phyloP scores from a whole-genome alignment of 1,284 basidiomycete genomes.

The Puccinia hordei region DNA sequence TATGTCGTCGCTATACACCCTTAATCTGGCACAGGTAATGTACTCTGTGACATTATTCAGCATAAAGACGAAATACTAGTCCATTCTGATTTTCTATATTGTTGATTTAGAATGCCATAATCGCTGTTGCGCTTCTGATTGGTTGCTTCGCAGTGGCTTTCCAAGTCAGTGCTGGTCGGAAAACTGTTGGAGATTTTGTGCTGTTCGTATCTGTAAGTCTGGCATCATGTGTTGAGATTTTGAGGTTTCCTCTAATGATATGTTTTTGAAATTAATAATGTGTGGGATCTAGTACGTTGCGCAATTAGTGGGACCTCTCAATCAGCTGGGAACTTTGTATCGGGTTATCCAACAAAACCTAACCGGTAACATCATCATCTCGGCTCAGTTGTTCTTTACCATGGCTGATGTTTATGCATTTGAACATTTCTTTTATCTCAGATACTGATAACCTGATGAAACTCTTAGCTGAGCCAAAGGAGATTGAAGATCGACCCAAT shows the following conservation, averaged over 20 bases:
- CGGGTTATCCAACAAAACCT: constrained; percentile 62
- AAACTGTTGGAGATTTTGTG: constrained; percentile 57
- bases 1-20: constrained; percentile 71
- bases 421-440: background rate
- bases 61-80: constrained; percentile 1
- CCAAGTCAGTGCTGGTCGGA: constrained; percentile 65
- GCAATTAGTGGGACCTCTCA: constrained; percentile 52
- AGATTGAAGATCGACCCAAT: constrained; percentile 76
- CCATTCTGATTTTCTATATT: constrained; percentile 11
- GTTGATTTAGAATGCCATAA: constrained; percentile 60
- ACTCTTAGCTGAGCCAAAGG: constrained; percentile 63
- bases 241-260: constrained; percentile 51
- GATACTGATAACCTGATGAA: constrained; percentile 60
- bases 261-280: constrained; percentile 56
- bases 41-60: constrained; percentile 55
- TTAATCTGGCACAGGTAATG: constrained; percentile 72
- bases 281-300: constrained; percentile 31
- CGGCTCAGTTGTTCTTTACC: background rate
- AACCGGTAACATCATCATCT: constrained; percentile 62
- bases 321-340: constrained; percentile 56
- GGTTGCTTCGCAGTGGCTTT: constrained; percentile 75
- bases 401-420: background rate
- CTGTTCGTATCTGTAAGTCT: constrained; percentile 52
- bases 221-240: constrained; percentile 7
- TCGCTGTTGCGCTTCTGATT: constrained; percentile 71